These are phyloP conservation scores for Graphilbum sp. DNA, from an alignment of 2,329 filamentous ascomycete species.

Conservation along the genomic window DNA sequence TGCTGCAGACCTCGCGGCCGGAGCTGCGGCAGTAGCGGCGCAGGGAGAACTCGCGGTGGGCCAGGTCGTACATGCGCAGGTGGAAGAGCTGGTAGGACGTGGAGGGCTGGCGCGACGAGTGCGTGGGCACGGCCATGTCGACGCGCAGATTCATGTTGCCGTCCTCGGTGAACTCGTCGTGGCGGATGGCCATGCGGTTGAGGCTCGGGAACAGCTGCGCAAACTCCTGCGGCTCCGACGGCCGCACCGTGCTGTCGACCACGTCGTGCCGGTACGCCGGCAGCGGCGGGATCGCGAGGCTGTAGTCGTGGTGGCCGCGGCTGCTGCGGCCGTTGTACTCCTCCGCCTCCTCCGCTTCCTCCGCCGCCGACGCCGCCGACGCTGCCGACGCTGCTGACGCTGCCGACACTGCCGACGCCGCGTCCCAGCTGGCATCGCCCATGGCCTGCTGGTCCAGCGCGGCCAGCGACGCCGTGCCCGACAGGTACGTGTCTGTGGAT, in stretches of 20 bases:
- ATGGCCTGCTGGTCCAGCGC: too few relatives aligned
- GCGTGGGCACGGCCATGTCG: slow-evolving; percentile 52
- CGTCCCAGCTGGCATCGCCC: too few relatives aligned
- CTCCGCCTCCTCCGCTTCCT: neutral
- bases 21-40: slow-evolving; percentile 86
- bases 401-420: neutral
- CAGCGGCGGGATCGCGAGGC: slow-evolving; percentile 30
- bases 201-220: slow-evolving; percentile 73
- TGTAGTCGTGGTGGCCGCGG: neutral
- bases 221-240: slow-evolving; percentile 71
- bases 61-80: slow-evolving; percentile 83
- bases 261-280: slow-evolving; percentile 45
- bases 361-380: neutral
- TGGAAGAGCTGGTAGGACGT: slow-evolving; percentile 59
- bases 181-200: slow-evolving; percentile 64
- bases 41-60: slow-evolving; percentile 73
- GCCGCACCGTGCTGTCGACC: slow-evolving; percentile 48
- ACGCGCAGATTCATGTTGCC: slow-evolving; percentile 94
- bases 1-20: slow-evolving; percentile 81
- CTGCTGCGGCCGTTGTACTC: neutral
- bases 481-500: neutral
- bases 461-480: neutral
- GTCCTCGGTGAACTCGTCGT: slow-evolving; percentile 79
- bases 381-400: neutral
- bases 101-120: slow-evolving; percentile 40